These are phyloP conservation scores for Amphibolis antarctica DNA, from an alignment of 106 monocot species.

Conservation along the genomic window DNA sequence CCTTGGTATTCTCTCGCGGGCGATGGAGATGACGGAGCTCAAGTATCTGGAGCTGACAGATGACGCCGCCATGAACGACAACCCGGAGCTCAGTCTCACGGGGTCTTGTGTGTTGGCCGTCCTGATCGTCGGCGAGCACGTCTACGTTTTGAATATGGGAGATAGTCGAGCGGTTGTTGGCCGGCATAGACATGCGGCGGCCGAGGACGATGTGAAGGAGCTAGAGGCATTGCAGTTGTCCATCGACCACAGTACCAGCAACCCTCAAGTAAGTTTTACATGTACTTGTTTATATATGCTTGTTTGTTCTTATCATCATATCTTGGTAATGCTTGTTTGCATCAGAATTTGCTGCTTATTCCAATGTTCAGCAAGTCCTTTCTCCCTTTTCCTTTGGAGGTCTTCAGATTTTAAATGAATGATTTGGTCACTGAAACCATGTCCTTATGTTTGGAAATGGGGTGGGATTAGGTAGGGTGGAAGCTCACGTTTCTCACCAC, in stretches of 20 bases:
- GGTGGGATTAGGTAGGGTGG: too few relatives aligned
- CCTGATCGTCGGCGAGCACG: constrained; percentile 70
- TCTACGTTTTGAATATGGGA: constrained; percentile 86
- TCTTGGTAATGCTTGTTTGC: too few relatives aligned
- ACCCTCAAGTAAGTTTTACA: constrained; percentile 47
- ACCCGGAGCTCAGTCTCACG: constrained; percentile 67
- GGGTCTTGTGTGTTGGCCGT: constrained; percentile 72
- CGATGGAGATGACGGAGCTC: constrained; percentile 40
- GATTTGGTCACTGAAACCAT: too few relatives aligned
- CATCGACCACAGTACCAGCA: constrained; percentile 60
- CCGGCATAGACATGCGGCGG: constrained; percentile 9
- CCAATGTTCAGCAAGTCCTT: too few relatives aligned
- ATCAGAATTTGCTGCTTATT: too few relatives aligned
- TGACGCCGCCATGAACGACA: constrained; percentile 31
- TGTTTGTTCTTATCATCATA: too few relatives aligned
- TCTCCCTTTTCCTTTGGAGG: too few relatives aligned
- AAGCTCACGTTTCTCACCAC: too few relatives aligned
- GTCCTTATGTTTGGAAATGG: too few relatives aligned
- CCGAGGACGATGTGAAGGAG: background rate
- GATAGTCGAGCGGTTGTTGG: constrained; percentile 72
- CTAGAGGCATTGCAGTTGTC: constrained; percentile 58
- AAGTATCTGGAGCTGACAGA: constrained; percentile 54
- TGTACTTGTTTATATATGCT: too few relatives aligned
- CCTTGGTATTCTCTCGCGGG: constrained; percentile 29
- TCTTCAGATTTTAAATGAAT: too few relatives aligned